phyloP scores from a whole-genome alignment of 495 filamentous ascomycete genomes.

The Daldinia decipiens region DNA sequence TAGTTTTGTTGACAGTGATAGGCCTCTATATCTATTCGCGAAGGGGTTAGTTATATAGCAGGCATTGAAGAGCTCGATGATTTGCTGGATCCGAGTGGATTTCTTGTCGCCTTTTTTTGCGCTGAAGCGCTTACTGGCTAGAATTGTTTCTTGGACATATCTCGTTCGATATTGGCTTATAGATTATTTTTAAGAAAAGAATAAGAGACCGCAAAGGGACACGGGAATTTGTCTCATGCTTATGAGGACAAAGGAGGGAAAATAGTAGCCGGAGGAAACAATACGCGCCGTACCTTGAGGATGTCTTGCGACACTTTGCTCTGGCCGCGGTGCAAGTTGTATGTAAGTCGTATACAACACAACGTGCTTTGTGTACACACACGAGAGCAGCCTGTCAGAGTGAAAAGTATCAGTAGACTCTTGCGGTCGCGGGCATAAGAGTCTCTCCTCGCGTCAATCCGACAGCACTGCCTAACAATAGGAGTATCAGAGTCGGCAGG shows the following conservation, averaged over 20 bases:
- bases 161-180: conserved; percentile 23
- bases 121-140: conserved; percentile 49
- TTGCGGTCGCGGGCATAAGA: conserved; percentile 12
- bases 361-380: conserved; percentile 19
- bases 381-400: conserved; percentile 8
- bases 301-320: conserved; percentile 22
- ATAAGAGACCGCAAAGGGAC: conserved; percentile 3
- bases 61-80: conserved; percentile 52
- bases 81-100: conserved; percentile 53
- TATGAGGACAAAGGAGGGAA: conserved; percentile 22
- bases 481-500: conserved; percentile 25
- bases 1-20: conserved; percentile 56
- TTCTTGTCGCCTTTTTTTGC: conserved; percentile 48
- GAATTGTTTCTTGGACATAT: conserved; percentile 29
- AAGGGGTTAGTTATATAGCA: conserved; percentile 49
- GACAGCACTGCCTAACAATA: conserved; percentile 31
- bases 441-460: conserved; percentile 17
- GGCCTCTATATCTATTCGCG: conserved; percentile 55
- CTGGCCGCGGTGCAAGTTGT: neutral
- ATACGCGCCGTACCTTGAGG: conserved; percentile 32
- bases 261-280: conserved; percentile 10
- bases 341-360: conserved; percentile 3
- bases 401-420: neutral
- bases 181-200: conserved; percentile 17
- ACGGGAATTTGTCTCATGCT: conserved; percentile 18